Conservation (phyloP, 1,284 basidiomycete genomes). For the Ganoderma lucidum region DNA sequence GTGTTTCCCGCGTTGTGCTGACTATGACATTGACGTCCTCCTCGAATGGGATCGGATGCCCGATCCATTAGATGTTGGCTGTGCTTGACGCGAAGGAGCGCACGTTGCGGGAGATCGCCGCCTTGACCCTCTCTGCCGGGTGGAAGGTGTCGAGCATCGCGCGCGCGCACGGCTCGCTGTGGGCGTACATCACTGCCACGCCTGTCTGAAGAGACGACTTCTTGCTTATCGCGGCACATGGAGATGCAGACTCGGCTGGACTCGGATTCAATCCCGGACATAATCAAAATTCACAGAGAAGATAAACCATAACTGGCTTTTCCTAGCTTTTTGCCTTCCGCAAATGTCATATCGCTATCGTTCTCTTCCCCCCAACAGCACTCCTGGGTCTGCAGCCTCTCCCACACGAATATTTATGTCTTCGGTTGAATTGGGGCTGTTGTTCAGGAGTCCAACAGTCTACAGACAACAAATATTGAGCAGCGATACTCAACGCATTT, state of each 20-base stretch:
- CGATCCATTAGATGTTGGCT: slow-evolving; percentile 60
- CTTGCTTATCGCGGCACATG: too few species aligned
- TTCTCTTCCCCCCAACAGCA: too few species aligned
- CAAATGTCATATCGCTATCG: too few species aligned
- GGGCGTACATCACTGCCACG: slow-evolving; percentile 70
- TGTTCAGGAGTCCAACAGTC: background rate
- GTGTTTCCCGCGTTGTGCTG: background rate
- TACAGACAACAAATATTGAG: background rate
- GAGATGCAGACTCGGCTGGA: too few species aligned
- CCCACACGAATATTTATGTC: too few species aligned
- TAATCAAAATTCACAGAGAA: too few species aligned
- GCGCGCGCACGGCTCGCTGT: slow-evolving; percentile 60
- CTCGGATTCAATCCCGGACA: too few species aligned
- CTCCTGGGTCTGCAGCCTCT: too few species aligned
- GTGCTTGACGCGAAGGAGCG: slow-evolving; percentile 76
- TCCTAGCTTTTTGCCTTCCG: too few species aligned
- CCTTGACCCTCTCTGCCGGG: slow-evolving; percentile 66
- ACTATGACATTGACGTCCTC: background rate
- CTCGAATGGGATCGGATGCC: too few species aligned
- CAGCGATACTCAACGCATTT: background rate
- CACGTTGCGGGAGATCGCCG: slow-evolving; percentile 68
- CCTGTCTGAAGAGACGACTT: slow-evolving; percentile 45
- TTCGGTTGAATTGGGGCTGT: background rate
- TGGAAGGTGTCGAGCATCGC: slow-evolving; percentile 64
- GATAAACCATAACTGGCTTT: too few species aligned